Conservation (phyloP, 169 alveolate species). For the Cryptosporidium meleagridis region DNA sequence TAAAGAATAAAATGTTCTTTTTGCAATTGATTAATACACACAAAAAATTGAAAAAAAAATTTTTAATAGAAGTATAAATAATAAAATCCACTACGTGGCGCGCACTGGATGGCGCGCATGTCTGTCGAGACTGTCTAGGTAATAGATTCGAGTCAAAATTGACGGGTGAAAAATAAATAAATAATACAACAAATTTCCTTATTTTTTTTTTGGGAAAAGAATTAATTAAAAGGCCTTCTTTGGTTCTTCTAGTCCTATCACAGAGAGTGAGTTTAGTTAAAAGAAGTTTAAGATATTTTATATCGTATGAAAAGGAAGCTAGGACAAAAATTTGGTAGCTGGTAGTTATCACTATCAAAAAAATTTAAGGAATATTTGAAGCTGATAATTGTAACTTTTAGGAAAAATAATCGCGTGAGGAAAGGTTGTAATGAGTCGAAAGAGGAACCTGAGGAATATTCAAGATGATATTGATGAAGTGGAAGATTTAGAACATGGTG, state of each 20-base stretch:
- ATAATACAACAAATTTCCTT: background rate
- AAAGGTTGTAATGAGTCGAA: constrained; percentile 14
- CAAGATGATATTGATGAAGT: background rate
- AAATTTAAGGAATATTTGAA: background rate
- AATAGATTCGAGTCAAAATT: constrained; percentile 34
- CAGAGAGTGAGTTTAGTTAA: background rate
- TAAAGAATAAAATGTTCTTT: background rate
- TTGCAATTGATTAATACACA: background rate
- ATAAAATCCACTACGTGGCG: constrained; percentile 37
- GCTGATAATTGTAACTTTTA: background rate
- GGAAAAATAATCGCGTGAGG: background rate
- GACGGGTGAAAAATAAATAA: constrained; percentile 3
- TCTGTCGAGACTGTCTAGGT: constrained; percentile 51
- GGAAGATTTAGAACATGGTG: constrained; percentile 24
- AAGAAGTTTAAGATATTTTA: constrained; percentile 4
- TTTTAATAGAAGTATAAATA: background rate
- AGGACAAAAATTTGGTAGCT: background rate
- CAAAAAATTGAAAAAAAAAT: background rate
- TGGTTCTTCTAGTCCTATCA: background rate
- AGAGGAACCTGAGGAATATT: background rate
- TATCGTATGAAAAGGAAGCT: background rate
- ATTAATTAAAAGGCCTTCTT: background rate
- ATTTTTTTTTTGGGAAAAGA: background rate
- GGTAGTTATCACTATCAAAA: background rate
- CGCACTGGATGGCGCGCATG: constrained; percentile 3